A percentile compares a stretch with the other conserved stretches of the same genome.
Evolutionary conservation across 1,284 basidiomycete species (phyloP).

Genomic region (Irpex sp.): DNA sequence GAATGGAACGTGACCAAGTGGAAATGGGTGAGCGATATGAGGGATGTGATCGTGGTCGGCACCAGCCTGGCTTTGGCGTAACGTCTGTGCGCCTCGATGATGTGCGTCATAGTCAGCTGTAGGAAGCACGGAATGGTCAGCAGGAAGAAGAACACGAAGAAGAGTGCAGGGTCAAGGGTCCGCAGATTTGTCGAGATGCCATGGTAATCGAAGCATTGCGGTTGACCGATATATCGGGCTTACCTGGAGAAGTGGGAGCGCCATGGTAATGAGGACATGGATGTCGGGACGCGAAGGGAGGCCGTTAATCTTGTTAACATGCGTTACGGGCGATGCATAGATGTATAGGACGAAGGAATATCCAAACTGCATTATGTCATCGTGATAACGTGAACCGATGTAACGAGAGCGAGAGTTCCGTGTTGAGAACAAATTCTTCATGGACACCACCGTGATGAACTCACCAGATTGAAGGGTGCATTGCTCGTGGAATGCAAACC

Average conservation of each 20-base stretch:
- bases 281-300: constrained; percentile 60
- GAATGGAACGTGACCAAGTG: constrained; percentile 52
- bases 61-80: constrained; percentile 61
- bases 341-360: constrained; percentile 73
- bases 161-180: not conserved
- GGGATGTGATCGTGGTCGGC: constrained; percentile 58
- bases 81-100: constrained; percentile 55
- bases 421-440: not conserved
- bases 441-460: constrained; percentile 23
- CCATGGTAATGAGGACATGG: constrained; percentile 62
- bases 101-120: constrained; percentile 60
- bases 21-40: constrained; percentile 62
- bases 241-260: constrained; percentile 68
- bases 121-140: not conserved
- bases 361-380: constrained; percentile 47
- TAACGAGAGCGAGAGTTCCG: not conserved
- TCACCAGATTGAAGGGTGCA: constrained; percentile 65
- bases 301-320: constrained; percentile 38
- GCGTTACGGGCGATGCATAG: constrained; percentile 62
- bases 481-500: constrained; percentile 48
- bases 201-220: constrained; percentile 6
- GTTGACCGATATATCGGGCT: constrained; percentile 4
- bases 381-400: not conserved
- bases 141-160: not conserved
- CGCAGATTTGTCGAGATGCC: not conserved